Conservation (phyloP, 805 yeast species). For the Metschnikowia proteae region DNA sequence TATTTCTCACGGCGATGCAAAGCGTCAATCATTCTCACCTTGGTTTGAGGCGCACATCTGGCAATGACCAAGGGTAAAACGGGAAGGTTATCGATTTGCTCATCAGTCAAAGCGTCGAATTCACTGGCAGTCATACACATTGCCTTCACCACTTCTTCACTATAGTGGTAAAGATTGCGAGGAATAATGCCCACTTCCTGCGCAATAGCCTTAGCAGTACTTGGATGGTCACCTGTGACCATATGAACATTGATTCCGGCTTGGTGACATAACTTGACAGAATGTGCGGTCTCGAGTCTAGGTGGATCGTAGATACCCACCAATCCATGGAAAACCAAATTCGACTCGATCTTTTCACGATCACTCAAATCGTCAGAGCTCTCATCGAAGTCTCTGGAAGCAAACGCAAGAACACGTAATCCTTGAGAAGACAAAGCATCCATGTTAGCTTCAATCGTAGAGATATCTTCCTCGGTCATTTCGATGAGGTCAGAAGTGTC, state of each 20-base stretch:
- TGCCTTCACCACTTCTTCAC: constrained; percentile 51
- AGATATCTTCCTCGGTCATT: constrained; percentile 17
- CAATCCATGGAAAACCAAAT: constrained; percentile 19
- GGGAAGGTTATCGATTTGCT: constrained; percentile 56
- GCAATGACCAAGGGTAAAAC: constrained; percentile 76
- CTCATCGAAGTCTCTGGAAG: constrained; percentile 14
- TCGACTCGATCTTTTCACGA: constrained; percentile 18
- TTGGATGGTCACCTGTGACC: constrained; percentile 22
- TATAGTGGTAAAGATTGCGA: constrained; percentile 49
- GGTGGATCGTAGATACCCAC: constrained; percentile 23
- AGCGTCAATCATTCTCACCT: constrained; percentile 78
- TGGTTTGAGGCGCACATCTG: constrained; percentile 78
- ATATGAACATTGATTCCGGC: constrained; percentile 22
- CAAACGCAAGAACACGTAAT: constrained; percentile 21
- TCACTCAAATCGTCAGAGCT: constrained; percentile 13
- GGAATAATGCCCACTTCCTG: constrained; percentile 25
- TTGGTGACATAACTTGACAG: constrained; percentile 19
- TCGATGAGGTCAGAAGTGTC: constrained; percentile 14
- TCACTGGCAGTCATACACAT: constrained; percentile 77
- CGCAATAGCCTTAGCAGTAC: constrained; percentile 22
- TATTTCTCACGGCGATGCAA: constrained; percentile 42
- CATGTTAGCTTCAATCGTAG: constrained; percentile 17
- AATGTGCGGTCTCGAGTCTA: constrained; percentile 17
- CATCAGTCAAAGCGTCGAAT: constrained; percentile 61
- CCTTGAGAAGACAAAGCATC: constrained; percentile 20